Conservation (phyloP, 805 yeast species). For the Candida anglica region DNA sequence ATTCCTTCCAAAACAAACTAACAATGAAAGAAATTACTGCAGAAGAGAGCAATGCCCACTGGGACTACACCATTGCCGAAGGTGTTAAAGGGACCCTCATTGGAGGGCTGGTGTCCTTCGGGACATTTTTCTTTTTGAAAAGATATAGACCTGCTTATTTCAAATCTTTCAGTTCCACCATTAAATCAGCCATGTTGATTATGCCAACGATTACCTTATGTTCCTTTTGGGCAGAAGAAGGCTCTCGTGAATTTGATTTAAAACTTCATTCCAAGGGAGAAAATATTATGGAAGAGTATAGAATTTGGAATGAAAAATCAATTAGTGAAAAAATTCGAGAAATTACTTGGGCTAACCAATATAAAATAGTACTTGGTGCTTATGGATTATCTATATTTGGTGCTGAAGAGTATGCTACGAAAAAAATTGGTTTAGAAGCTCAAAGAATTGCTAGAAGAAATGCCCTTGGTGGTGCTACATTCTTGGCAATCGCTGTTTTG, state of each 20-base stretch:
- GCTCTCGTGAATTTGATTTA: slow-evolving; percentile 40
- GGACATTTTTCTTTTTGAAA: slow-evolving; percentile 29
- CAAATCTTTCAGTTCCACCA: slow-evolving; percentile 30
- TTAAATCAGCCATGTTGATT: slow-evolving; percentile 33
- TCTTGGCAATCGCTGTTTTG: background rate
- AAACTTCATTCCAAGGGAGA: slow-evolving; percentile 28
- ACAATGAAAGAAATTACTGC: slow-evolving; percentile 2
- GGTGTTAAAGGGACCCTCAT: slow-evolving; percentile 32
- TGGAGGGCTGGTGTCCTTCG: slow-evolving; percentile 32
- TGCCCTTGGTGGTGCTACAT: background rate
- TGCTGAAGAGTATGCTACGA: slow-evolving; percentile 1
- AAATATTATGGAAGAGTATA: slow-evolving; percentile 31
- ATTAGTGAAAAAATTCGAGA: slow-evolving; percentile 25
- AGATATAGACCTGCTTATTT: slow-evolving; percentile 30
- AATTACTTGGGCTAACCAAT: slow-evolving; percentile 28
- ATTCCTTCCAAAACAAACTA: no score
- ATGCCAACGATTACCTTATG: slow-evolving; percentile 36
- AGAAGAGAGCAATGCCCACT: slow-evolving; percentile 37
- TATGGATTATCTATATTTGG: slow-evolving; percentile 35
- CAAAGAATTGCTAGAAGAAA: slow-evolving; percentile 1
- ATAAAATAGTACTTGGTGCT: slow-evolving; percentile 29
- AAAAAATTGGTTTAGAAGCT: slow-evolving; percentile 2
- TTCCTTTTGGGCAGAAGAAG: slow-evolving; percentile 43
- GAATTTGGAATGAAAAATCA: slow-evolving; percentile 30
- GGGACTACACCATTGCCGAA: slow-evolving; percentile 28